Percentiles rank a stretch among this genome's conserved stretches.
Conservation (phyloP, 352 stramenopile genomes). For the Phytopythium sindhum region DNA sequence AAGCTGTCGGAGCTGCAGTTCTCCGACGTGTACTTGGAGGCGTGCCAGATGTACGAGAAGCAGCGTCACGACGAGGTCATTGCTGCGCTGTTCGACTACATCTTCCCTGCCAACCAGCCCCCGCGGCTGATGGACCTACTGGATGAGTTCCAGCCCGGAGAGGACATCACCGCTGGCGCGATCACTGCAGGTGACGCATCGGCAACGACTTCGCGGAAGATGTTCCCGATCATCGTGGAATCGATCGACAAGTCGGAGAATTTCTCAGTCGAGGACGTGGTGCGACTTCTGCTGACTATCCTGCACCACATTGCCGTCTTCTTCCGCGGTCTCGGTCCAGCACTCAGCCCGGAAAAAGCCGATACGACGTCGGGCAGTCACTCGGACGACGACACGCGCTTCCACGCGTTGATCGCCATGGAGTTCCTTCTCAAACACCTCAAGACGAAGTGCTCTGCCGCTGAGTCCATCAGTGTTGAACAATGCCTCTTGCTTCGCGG, state of each 20-base stretch:
- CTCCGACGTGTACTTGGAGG: slow-evolving; percentile 55
- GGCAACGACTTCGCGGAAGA: slow-evolving; percentile 2
- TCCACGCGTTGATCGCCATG: slow-evolving; percentile 31
- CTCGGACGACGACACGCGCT: slow-evolving; percentile 23
- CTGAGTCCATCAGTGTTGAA: slow-evolving; percentile 8
- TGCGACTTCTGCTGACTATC: slow-evolving; percentile 36
- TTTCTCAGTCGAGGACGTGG: slow-evolving; percentile 24
- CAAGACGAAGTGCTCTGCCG: slow-evolving; percentile 13
- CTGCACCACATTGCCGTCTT: slow-evolving; percentile 38
- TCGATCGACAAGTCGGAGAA: slow-evolving; percentile 34
- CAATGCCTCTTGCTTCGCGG: slow-evolving; percentile 28
- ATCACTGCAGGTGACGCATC: neutral
- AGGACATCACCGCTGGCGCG: neutral
- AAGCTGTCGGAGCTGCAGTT: slow-evolving; percentile 52
- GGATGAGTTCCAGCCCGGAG: slow-evolving; percentile 42
- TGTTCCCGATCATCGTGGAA: slow-evolving; percentile 41
- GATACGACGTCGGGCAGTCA: neutral
- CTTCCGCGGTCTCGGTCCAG: slow-evolving; percentile 21
- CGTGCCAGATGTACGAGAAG: slow-evolving; percentile 30
- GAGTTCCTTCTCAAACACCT: slow-evolving; percentile 33
- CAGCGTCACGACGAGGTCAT: slow-evolving; percentile 39
- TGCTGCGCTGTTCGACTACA: slow-evolving; percentile 37
- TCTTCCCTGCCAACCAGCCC: slow-evolving; percentile 45
- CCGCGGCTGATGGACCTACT: slow-evolving; percentile 52
- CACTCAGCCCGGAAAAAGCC: neutral